These are phyloP conservation scores for Exophiala aquamarina DNA, from an alignment of 2,329 filamentous ascomycete species.

Conservation along the genomic window DNA sequence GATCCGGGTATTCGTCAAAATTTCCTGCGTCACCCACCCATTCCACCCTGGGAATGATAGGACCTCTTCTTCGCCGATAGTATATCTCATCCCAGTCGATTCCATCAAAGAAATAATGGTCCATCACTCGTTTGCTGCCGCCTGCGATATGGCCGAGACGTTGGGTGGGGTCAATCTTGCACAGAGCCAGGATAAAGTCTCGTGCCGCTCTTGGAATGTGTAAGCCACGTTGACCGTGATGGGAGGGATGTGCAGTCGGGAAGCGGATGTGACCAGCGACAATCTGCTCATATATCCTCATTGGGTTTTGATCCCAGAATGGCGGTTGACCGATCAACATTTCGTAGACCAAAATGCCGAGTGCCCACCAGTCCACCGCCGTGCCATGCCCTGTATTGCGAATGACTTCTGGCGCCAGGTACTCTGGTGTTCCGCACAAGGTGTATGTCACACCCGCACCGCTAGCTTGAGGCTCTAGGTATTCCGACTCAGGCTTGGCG, in stretches of 20 bases:
- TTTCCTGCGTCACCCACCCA: slow-evolving; percentile 63
- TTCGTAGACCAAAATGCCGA: slow-evolving; percentile 67
- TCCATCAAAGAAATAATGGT: slow-evolving; percentile 61
- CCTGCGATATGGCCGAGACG: slow-evolving; percentile 63
- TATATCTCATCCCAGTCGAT: slow-evolving; percentile 66
- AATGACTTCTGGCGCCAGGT: slow-evolving; percentile 67
- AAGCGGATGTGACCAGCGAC: slow-evolving; percentile 63
- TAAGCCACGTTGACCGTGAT: slow-evolving; percentile 23
- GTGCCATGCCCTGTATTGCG: slow-evolving; percentile 64
- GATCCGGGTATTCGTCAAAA: slow-evolving; percentile 64
- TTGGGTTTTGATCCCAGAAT: slow-evolving; percentile 69
- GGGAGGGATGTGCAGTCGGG: slow-evolving; percentile 56
- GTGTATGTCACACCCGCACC: slow-evolving; percentile 54
- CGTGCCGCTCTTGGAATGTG: slow-evolving; percentile 48
- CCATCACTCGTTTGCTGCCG: slow-evolving; percentile 58
- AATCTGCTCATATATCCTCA: slow-evolving; percentile 69
- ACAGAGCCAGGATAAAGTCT: slow-evolving; percentile 61
- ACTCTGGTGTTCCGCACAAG: slow-evolving; percentile 66
- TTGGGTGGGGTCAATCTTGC: slow-evolving; percentile 63
- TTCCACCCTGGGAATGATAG: slow-evolving; percentile 61
- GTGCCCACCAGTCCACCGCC: slow-evolving; percentile 69
- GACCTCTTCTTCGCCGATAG: slow-evolving; percentile 58
- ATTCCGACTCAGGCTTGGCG: slow-evolving; percentile 12
- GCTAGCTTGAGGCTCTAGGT: slow-evolving; percentile 19
- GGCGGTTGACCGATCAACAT: slow-evolving; percentile 67